Base-by-base conservation (phyloP, 1,284 basidiomycete species). In the Golubevia sp. region DNA sequence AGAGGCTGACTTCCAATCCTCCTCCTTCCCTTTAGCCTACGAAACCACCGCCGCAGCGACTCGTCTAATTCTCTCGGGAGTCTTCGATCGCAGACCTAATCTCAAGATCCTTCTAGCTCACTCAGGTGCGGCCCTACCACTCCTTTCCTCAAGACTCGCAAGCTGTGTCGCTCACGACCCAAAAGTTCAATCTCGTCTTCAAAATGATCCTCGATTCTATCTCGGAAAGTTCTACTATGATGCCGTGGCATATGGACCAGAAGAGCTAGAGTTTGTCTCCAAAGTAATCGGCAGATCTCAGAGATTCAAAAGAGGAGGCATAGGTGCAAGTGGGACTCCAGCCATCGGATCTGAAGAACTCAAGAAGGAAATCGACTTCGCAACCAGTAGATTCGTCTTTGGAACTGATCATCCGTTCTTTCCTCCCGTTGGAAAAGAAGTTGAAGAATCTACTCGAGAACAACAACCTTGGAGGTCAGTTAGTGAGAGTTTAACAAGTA, bases 401-500 rank as follows among this genome's bases (percentile, higher is more conserved):
- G 92, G 92, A 6, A 94, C 92, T 20, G 92, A 94, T 74, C 91
- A 93, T 81, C 92, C 92, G 0, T 94, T 94, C 86, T 94, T 94
- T 85, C 92, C 92, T 3, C 92, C 92, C 4, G 86, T 93, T 34
- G 85, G 86, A 56, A 64, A 67, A 20, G 85, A 86, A 49, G 56
- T 61, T 4, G 70, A 71, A 24, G 65, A 63, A 68, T 91, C 67
- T 4, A 56, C 61, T 23, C 58, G 59, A 24, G 58, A 64, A 49
- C 59, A 60, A 3, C 66, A 55, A 20, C n/a, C 89, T 74, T 93
- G 92, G 92, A 88, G 86, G 84, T 92, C 91, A 72, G 92, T 93
- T 1, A 88, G 90, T 11, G 91, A 92, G 68, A 94, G 93, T 79
- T 77, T 93, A 61, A 88, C 90, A 61, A 92, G 92, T 1, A 92